Base-by-base conservation (phyloP, 2,329 filamentous ascomycete species). In the Penicillium sp. region DNA sequence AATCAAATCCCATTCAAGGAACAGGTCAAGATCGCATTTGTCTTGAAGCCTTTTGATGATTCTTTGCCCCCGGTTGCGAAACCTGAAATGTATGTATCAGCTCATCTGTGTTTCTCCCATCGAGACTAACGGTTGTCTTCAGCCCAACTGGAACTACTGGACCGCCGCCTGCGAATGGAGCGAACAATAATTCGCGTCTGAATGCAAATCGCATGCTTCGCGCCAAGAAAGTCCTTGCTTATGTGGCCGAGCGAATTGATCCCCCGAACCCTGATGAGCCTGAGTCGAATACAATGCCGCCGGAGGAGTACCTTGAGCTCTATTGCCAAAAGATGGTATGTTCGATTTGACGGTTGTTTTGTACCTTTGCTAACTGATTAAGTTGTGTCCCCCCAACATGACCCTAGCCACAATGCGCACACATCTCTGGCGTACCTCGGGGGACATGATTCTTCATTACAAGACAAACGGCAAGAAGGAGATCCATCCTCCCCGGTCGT, bases 141-240 rank as follows among this genome's bases (percentile, higher is more conserved):
- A 61, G 58, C 11, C 44, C 52, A 5, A 41, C 41, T 30, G 32
- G 44, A 10, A 59, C 49, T 25, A 54, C 41, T 14, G 47, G 44
- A 7, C 50, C 48, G 22, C 45, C 42, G 0, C 18, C 30, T 1
- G 12, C n/a, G 11, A 52, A 46, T 35, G 32, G 48, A 22, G 53
- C 47, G 10, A 52, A 50, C 40, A 77, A 82, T 35, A 94, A 90
- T 62, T 90, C 89, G 50, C 82, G 92, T 15, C 74, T 98, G 35
- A 98, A 96, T 60, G 92, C 92, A 8, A 98, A 96, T 59, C 79
- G 90, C 38, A 96, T 98, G 92, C 73, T 98, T 34, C 79, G 92
- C 31, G 87, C 93, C 3, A 90, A 87, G 68, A 98, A 98, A 71
- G 92, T 98, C 14, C 68, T 96, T 41, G 79, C 81, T 0, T 98